A percentile compares a stretch with the other conserved stretches of the same genome.
Evolutionary conservation across 2,329 filamentous ascomycete genomes (phyloP).

Genomic region (Chaetoscypha palmicola): DNA sequence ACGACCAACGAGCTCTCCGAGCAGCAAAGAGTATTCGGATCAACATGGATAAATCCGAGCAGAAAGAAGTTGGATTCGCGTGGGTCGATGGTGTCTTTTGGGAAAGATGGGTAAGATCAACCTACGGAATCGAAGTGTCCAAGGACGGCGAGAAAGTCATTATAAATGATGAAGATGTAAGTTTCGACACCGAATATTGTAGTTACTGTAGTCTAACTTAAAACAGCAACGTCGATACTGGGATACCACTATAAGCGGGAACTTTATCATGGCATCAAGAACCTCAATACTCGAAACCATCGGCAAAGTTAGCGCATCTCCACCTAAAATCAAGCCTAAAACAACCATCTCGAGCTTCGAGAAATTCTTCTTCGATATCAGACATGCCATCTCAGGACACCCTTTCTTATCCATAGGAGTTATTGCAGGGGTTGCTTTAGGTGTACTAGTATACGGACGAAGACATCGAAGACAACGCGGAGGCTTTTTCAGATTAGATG

Average conservation of each 20-base stretch:
- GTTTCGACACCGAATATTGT: slow-evolving; percentile 33
- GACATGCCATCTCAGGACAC: slow-evolving; percentile 51
- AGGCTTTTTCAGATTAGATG: slow-evolving; percentile 56
- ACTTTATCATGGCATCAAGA: slow-evolving; percentile 80
- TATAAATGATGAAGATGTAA: slow-evolving; percentile 95
- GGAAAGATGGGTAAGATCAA: slow-evolving; percentile 94
- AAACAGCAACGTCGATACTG: slow-evolving; percentile 82
- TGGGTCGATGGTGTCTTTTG: slow-evolving; percentile 98
- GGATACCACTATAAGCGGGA: slow-evolving; percentile 85
- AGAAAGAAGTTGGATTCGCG: slow-evolving; percentile 86
- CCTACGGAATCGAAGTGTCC: slow-evolving; percentile 80
- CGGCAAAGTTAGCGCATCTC: slow-evolving; percentile 41
- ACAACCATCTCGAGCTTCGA: slow-evolving; percentile 67
- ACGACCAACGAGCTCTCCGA: slow-evolving; percentile 79
- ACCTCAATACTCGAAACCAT: slow-evolving; percentile 35
- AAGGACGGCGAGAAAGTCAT: slow-evolving; percentile 85
- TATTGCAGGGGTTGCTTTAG: slow-evolving; percentile 49
- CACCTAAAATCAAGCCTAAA: slow-evolving; percentile 65
- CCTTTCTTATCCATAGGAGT: slow-evolving; percentile 52
- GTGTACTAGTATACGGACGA: slow-evolving; percentile 46
- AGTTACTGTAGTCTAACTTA: slow-evolving; percentile 30
- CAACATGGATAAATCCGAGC: slow-evolving; percentile 79
- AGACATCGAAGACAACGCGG: slow-evolving; percentile 47
- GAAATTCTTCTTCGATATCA: slow-evolving; percentile 63
- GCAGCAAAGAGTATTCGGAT: slow-evolving; percentile 87